Conservation (phyloP, 2,329 filamentous ascomycete species). For the Aspergillus melleus region DNA sequence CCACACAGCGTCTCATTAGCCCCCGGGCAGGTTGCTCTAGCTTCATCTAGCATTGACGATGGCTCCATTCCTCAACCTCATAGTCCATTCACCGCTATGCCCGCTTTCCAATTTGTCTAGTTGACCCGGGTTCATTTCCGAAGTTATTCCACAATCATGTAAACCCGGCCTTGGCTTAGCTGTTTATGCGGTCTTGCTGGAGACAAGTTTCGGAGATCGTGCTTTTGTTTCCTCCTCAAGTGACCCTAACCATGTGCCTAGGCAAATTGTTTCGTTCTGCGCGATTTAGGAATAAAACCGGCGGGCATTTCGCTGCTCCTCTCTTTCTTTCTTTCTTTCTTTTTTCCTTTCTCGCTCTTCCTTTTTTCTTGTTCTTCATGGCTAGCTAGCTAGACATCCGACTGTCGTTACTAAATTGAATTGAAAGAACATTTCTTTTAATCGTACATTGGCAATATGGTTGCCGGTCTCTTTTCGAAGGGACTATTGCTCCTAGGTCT, state of each 20-base stretch:
- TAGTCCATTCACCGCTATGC: neutral
- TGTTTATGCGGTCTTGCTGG: neutral
- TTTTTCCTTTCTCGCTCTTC: no score
- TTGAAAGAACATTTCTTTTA: neutral
- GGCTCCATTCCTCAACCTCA: neutral
- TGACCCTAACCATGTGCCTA: neutral
- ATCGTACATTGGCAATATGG: conserved; percentile 5
- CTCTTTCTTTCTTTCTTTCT: neutral
- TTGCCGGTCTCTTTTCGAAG: conserved; percentile 19
- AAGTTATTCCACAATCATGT: neutral
- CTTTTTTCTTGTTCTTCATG: no score
- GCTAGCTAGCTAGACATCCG: neutral
- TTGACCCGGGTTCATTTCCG: conserved; percentile 6
- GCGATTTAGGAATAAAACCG: neutral
- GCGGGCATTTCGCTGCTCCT: neutral
- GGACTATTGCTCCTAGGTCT: conserved; percentile 29
- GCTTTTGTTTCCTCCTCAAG: neutral
- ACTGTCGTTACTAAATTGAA: neutral
- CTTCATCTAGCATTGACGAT: neutral
- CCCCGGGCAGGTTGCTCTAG: neutral
- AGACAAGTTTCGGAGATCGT: neutral
- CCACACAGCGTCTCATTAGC: no score
- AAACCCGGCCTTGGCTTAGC: neutral
- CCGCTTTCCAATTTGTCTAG: neutral
- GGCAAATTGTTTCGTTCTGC: neutral